These are phyloP conservation scores for Salix arbutifolia DNA, from an alignment of 345 rosid genomes.

Conservation along the genomic window DNA sequence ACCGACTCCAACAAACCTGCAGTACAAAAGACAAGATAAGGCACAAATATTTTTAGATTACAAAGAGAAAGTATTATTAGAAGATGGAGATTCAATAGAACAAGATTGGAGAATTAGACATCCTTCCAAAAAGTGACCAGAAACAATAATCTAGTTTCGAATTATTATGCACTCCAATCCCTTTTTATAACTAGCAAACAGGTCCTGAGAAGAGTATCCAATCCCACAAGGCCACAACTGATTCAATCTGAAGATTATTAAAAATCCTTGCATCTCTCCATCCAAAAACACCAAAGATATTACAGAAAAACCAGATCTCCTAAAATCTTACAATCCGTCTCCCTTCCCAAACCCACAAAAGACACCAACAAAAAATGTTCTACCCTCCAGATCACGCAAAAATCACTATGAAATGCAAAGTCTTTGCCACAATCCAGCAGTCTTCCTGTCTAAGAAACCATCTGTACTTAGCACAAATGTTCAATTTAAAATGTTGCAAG, in stretches of 20 bases:
- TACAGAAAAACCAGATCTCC: background rate
- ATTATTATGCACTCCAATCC: background rate
- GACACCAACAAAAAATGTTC: background rate
- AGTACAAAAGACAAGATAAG: conserved; percentile 18
- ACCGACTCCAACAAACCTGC: conserved; percentile 99
- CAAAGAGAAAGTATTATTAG: background rate
- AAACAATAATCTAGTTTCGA: background rate
- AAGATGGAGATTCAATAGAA: background rate
- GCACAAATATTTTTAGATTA: background rate
- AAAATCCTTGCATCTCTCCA: background rate
- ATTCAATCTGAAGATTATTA: background rate
- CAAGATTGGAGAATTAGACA: background rate
- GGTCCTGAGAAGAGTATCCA: background rate
- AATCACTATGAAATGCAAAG: background rate
- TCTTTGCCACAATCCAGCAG: background rate
- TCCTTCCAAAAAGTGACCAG: background rate
- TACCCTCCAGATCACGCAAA: background rate
- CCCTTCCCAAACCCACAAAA: background rate
- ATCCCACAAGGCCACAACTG: background rate
- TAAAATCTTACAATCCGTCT: background rate
- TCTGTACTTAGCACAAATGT: background rate
- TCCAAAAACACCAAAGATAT: background rate
- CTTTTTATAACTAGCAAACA: background rate
- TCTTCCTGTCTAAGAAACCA: background rate
- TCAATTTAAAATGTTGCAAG: background rate